Conservation (phyloP, 768 basidiomycete genomes). For the Hygrocybe coccinea region DNA sequence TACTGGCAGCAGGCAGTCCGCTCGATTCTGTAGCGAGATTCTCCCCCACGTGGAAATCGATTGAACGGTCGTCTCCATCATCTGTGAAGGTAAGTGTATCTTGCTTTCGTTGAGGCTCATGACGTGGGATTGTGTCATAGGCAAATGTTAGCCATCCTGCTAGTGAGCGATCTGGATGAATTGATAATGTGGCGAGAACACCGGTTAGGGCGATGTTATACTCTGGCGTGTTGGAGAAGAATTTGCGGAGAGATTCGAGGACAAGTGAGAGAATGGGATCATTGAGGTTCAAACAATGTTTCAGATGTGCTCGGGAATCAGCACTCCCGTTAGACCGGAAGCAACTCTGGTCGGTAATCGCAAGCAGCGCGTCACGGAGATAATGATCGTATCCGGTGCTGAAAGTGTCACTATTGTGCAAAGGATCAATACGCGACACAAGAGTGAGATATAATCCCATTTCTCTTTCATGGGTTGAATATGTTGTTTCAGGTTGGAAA, state of each 20-base stretch:
- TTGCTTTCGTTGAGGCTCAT: slow-evolving; percentile 2
- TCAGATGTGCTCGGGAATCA: slow-evolving; percentile 42
- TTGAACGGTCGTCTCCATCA: slow-evolving; percentile 75
- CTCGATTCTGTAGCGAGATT: slow-evolving; percentile 54
- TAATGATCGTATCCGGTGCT: slow-evolving; percentile 86
- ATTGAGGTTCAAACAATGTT: slow-evolving; percentile 74
- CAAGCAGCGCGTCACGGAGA: slow-evolving; percentile 65
- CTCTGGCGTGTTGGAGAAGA: slow-evolving; percentile 83
- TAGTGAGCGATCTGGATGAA: slow-evolving; percentile 82
- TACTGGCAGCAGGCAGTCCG: slow-evolving; percentile 57
- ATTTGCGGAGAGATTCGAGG: slow-evolving; percentile 65
- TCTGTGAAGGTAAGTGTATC: slow-evolving; percentile 24
- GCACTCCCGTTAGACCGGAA: slow-evolving; percentile 45
- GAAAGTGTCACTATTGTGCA: slow-evolving; percentile 63
- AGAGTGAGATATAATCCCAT: slow-evolving; percentile 75
- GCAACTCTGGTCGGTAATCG: slow-evolving; percentile 61
- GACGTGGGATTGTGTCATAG: slow-evolving; percentile 31
- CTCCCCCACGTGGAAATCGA: slow-evolving; percentile 71
- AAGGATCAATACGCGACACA: slow-evolving; percentile 72
- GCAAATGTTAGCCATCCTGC: slow-evolving; percentile 85
- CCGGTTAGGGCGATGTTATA: slow-evolving; percentile 87
- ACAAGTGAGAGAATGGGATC: slow-evolving; percentile 71
- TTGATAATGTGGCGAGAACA: slow-evolving; percentile 69
- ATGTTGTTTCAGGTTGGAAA: slow-evolving; percentile 65
- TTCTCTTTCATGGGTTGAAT: slow-evolving; percentile 78